phyloP scores from a whole-genome alignment of 768 basidiomycete species.

The Fistulinella prunicolor region DNA sequence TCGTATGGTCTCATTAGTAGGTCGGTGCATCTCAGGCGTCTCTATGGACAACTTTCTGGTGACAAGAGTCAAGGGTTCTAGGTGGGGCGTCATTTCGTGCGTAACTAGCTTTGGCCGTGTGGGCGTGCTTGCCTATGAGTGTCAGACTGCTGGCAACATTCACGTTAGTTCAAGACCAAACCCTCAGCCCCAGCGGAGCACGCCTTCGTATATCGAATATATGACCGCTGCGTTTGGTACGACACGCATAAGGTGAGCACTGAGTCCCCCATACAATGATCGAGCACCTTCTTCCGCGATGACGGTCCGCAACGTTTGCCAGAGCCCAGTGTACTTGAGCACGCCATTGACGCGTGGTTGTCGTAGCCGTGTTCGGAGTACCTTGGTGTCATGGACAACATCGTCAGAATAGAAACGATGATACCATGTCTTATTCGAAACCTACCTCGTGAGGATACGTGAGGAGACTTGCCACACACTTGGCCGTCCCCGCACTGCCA shows the following conservation, averaged over 20 bases:
- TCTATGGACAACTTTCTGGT: no score
- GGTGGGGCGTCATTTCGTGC: no score
- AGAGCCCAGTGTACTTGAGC: conserved; percentile 80
- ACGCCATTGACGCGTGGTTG: conserved; percentile 81
- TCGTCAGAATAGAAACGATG: not conserved
- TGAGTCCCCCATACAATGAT: conserved; percentile 87
- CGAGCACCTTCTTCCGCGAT: conserved; percentile 87
- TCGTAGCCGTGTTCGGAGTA: conserved; percentile 86
- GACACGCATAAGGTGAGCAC: conserved; percentile 93
- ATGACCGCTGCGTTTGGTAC: conserved; percentile 97
- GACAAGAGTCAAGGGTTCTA: no score
- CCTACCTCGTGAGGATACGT: conserved; percentile 98
- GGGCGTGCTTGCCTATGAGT: no score
- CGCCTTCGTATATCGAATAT: conserved; percentile 92
- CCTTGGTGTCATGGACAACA: conserved; percentile 41
- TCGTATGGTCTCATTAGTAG: no score
- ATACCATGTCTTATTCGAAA: not conserved
- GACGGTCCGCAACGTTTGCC: conserved; percentile 81
- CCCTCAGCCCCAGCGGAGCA: conserved; percentile 64
- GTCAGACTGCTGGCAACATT: no score
- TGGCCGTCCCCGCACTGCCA: conserved; percentile 88
- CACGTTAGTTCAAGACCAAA: no score
- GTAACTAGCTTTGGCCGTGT: no score
- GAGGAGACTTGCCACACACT: conserved; percentile 89
- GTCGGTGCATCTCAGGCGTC: no score